Conservation (phyloP, 208 protist species). For the Phytomonas sp. region DNA sequence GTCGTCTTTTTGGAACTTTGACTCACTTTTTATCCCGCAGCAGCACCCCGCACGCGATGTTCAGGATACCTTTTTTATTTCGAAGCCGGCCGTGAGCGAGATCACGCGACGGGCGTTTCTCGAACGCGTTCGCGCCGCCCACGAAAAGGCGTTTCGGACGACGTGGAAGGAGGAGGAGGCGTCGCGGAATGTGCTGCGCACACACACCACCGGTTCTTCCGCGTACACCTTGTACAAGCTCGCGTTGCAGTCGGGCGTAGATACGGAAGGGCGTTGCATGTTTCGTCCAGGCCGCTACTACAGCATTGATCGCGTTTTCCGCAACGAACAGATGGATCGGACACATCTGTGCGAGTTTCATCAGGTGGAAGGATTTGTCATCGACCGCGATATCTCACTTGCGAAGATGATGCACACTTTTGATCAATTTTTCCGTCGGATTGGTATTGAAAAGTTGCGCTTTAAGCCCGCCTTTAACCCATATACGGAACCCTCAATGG, state of each 20-base stretch:
- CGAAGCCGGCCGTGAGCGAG: conserved; percentile 57
- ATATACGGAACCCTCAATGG: conserved; percentile 99
- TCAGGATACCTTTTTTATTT: conserved; percentile 99
- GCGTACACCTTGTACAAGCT: conserved; percentile 95
- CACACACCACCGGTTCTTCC: conserved; percentile 99
- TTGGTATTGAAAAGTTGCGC: conserved; percentile 93
- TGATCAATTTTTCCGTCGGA: conserved; percentile 95
- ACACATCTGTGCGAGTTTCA: conserved; percentile 99
- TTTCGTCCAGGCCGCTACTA: conserved; percentile 98
- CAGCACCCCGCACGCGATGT: conserved; percentile 99
- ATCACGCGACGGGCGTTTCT: conserved; percentile 82
- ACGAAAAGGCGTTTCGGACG: conserved; percentile 91
- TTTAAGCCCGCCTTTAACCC: conserved; percentile 99
- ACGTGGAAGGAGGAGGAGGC: conserved; percentile 94
- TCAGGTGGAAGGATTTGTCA: conserved; percentile 99
- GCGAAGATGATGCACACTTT: conserved; percentile 98
- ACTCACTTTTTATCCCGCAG: conserved; percentile 99
- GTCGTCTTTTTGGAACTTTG: conserved; percentile 99
- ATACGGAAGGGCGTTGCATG: conserved; percentile 43
- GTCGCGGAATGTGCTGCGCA: conserved; percentile 98
- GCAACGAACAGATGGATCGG: conserved; percentile 99
- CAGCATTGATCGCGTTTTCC: conserved; percentile 99
- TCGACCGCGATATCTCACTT: conserved; percentile 96
- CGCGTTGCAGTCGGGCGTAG: conserved; percentile 49
- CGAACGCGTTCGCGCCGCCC: conserved; percentile 88